Evolutionary conservation across 108 stramenopile genomes (phyloP), one percentile per base, ranked within the genome.

Genomic region (Nitzschia sp.): DNA sequence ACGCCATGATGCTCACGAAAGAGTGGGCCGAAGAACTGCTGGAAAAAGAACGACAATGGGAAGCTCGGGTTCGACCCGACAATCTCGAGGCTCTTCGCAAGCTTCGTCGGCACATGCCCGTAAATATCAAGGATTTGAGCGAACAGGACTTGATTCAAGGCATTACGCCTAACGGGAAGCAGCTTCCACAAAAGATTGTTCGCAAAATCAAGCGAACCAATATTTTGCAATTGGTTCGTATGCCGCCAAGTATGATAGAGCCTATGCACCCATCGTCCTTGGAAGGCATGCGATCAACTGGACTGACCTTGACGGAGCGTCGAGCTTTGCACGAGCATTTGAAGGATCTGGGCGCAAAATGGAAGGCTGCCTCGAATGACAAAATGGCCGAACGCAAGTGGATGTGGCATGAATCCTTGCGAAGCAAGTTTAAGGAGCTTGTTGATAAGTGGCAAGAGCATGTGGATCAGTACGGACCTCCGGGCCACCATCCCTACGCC

Each of bases 171-270:
- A 81, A 73, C 29, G 72, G 72, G 4, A 77, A 74, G 49, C 18
- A 47, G 9, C 42, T 81, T 27, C 76, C 80, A 19, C 68, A 55
- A 53, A 38, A 46, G 17, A 74, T 81, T 17, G 80, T 66, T 0
- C 72, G 67, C 28, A 81, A 77, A 36, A 77, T 81, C 72, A 81
- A 81, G 54, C 69, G 80, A 5, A 77, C 76, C 13, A 81, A 81
- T 64, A 71, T 81, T 21, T 56, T 81, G 0, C 59, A 64, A 51
- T 51, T 81, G 46, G 9, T 81, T 4, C 65, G 80, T 9, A 38
- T 54, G 29, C 66, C 76, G 23, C 81, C 81, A 11, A 25, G 26
- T n/a, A 59, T 29, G 21, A 78, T 82, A 21, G 64, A 68, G 34
- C 28, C 29, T 33, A 78, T 82, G 77, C 76, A 78, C 64, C 81